Conservation (phyloP, 805 yeast genomes). For the Metschnikowia gruessii region DNA sequence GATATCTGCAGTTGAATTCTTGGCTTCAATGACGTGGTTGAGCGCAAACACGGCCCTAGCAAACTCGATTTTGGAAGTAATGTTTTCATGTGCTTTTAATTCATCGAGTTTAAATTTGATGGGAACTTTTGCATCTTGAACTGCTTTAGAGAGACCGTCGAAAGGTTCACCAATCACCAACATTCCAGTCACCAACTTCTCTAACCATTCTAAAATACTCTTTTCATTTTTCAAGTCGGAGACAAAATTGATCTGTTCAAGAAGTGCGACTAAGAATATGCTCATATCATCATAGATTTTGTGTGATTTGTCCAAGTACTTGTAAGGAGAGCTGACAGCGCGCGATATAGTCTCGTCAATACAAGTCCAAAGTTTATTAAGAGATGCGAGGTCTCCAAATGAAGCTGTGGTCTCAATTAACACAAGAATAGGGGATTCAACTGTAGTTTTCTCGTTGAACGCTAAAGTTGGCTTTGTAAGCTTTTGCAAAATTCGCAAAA, state of each 20-base stretch:
- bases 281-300: slow-evolving; percentile 29
- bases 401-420: slow-evolving; percentile 48
- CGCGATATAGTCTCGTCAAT: slow-evolving; percentile 77
- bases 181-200: slow-evolving; percentile 45
- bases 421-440: slow-evolving; percentile 54
- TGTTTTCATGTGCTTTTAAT: slow-evolving; percentile 4
- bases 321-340: slow-evolving; percentile 72
- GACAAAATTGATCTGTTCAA: slow-evolving; percentile 70
- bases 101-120: slow-evolving; percentile 3
- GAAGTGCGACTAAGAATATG: slow-evolving; percentile 35
- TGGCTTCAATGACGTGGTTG: slow-evolving; percentile 27
- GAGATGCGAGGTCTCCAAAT: slow-evolving; percentile 7
- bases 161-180: slow-evolving; percentile 59
- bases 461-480: slow-evolving; percentile 15
- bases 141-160: slow-evolving; percentile 20
- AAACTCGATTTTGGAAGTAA: slow-evolving; percentile 45
- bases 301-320: slow-evolving; percentile 63
- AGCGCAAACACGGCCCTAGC: slow-evolving; percentile 45
- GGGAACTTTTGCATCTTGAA: slow-evolving; percentile 10
- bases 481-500: slow-evolving; percentile 13
- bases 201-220: slow-evolving; percentile 46
- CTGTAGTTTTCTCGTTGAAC: slow-evolving; percentile 26
- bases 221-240: slow-evolving; percentile 22
- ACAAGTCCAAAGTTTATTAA: slow-evolving; percentile 50
- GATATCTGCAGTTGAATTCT: slow-evolving; percentile 22